Conservation (phyloP, 768 basidiomycete genomes). For the Polyporus arcularius region DNA sequence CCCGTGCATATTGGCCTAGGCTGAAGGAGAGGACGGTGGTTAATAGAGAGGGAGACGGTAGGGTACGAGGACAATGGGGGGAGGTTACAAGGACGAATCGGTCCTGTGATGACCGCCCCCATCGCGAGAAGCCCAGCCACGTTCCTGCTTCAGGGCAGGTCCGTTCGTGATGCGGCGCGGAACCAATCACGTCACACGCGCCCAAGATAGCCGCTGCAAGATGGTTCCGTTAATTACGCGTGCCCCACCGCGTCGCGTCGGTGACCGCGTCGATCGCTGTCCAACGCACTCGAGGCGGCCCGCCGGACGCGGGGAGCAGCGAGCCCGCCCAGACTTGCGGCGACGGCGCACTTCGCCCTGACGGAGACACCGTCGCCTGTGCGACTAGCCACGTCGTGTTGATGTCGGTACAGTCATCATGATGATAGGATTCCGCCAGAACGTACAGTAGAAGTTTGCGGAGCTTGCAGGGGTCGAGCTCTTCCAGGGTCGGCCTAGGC, state of each 20-base stretch:
- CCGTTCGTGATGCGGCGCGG: conserved; percentile 8
- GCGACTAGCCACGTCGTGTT: neutral
- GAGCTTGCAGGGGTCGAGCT: neutral
- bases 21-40: conserved; percentile 21
- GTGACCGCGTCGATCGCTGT: neutral
- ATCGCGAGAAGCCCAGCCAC: conserved; percentile 20
- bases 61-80: conserved; percentile 27
- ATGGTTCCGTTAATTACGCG: conserved; percentile 20
- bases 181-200: conserved; percentile 6
- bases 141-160: conserved; percentile 21
- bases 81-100: conserved; percentile 17
- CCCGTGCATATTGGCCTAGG: conserved; percentile 35
- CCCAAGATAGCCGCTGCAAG: conserved; percentile 15
- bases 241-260: neutral
- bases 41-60: conserved; percentile 18
- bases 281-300: neutral
- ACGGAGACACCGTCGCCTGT: neutral
- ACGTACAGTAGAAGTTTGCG: neutral
- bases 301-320: neutral
- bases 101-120: conserved; percentile 13
- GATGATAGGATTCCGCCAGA: neutral
- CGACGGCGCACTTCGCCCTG: neutral
- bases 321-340: neutral
- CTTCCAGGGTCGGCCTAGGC: neutral
- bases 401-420: neutral